Evolutionary conservation across 768 basidiomycete species (phyloP).

Genomic region (Lactarius deliciosus): DNA sequence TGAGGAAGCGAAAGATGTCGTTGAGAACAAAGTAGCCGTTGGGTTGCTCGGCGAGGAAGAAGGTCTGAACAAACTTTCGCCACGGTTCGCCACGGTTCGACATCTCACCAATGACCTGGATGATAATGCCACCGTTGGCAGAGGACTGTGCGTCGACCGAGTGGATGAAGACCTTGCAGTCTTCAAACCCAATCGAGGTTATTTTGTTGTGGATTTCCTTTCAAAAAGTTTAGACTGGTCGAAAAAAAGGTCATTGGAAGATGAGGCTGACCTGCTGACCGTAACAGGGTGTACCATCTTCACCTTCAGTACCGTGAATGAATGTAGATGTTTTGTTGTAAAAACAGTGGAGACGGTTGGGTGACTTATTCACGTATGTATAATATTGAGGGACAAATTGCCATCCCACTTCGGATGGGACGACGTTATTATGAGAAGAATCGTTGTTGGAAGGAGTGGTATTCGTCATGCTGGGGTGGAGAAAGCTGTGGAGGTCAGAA

Average conservation of each 20-base stretch:
- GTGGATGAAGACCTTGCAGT: slow-evolving; percentile 99
- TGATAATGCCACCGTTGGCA: slow-evolving; percentile 93
- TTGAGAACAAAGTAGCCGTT: slow-evolving; percentile 99
- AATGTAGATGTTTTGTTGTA: slow-evolving; percentile 98
- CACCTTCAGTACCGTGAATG: slow-evolving; percentile 96
- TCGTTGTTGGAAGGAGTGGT: slow-evolving; percentile 42
- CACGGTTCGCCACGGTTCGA: slow-evolving; percentile 88
- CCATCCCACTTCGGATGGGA: slow-evolving; percentile 97
- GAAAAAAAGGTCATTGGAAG: slow-evolving; percentile 9
- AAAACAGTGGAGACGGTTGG: slow-evolving; percentile 95
- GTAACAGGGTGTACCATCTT: slow-evolving; percentile 83
- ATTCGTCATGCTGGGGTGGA: slow-evolving; percentile 37
- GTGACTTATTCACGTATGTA: slow-evolving; percentile 97
- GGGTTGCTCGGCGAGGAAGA: slow-evolving; percentile 99
- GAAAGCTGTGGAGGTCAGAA: slow-evolving; percentile 23
- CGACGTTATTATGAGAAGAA: slow-evolving; percentile 58
- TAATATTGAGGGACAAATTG: slow-evolving; percentile 99
- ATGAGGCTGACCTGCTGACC: slow-evolving; percentile 79
- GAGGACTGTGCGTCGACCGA: slow-evolving; percentile 98
- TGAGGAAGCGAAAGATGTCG: slow-evolving; percentile 99
- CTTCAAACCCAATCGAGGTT: slow-evolving; percentile 87
- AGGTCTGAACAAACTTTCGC: slow-evolving; percentile 99
- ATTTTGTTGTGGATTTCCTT: slow-evolving; percentile 98
- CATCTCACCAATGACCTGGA: slow-evolving; percentile 99
- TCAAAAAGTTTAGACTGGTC: slow-evolving; percentile 17